phyloP scores from a whole-genome alignment of 2,329 filamentous ascomycete genomes.

The Monosporascus sp. region DNA sequence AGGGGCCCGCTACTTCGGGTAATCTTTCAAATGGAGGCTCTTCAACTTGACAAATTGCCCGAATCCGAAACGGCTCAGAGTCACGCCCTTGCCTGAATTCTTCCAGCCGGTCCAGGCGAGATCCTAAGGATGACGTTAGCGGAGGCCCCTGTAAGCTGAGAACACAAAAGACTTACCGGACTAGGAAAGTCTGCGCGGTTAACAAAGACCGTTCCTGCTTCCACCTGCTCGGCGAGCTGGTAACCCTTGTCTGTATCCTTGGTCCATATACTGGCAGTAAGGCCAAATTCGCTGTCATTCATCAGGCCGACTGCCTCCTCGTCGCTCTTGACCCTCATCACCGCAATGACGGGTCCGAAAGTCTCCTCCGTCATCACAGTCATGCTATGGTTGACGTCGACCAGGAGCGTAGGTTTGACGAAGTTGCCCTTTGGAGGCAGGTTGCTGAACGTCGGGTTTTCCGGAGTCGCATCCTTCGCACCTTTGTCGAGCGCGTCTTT shows the following conservation, averaged over 20 bases:
- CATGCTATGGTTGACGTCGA: conserved; percentile 77
- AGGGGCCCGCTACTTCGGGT: conserved; percentile 46
- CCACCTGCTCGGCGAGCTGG: conserved; percentile 71
- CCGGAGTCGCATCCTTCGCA: conserved; percentile 77
- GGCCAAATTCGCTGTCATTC: conserved; percentile 91
- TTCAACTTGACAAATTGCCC: conserved; percentile 96
- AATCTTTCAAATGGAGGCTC: conserved; percentile 89
- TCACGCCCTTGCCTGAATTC: conserved; percentile 89
- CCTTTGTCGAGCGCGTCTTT: conserved; percentile 78
- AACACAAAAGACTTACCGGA: conserved; percentile 56
- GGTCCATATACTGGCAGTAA: conserved; percentile 97
- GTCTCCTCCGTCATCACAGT: conserved; percentile 89
- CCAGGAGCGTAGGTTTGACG: conserved; percentile 78
- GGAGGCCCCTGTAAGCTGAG: conserved; percentile 3
- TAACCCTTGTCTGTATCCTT: conserved; percentile 75
- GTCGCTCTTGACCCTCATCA: conserved; percentile 80
- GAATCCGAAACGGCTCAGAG: conserved; percentile 83
- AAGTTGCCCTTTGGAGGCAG: conserved; percentile 79
- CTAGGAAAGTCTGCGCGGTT: conserved; percentile 91
- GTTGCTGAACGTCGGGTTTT: conserved; percentile 69
- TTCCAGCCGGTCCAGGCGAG: conserved; percentile 98
- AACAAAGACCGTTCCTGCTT: conserved; percentile 93
- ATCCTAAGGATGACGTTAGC: conserved; percentile 50
- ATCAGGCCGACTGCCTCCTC: conserved; percentile 77
- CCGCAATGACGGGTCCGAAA: conserved; percentile 86